Base-by-base conservation (phyloP, 2,329 filamentous ascomycete species). In the Phyllachora maydis region DNA sequence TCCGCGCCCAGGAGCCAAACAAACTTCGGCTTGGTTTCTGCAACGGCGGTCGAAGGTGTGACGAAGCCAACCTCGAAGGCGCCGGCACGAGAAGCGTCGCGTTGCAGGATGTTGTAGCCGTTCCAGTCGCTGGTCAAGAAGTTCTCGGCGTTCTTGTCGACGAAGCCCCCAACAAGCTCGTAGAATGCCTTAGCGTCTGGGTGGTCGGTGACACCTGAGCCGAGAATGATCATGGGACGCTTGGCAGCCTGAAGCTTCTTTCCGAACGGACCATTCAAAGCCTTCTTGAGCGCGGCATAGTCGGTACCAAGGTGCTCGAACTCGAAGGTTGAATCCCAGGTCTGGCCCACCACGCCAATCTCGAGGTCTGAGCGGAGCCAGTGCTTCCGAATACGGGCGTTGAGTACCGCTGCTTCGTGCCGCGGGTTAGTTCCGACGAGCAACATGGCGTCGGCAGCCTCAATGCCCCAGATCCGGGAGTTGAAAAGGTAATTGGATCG, bases 401-500 rank as follows among this genome's bases (percentile, higher is more conserved):
- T 98, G 21, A 98, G 65, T 22, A 88, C 81, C 27, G 88, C 81
- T 30, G 88, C 88, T 54, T 98, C 88, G 43, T 91, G 81, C 36
- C 88, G 71, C 19, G 88, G 77, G 58, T 98, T 98, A 46, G 79
- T 93, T 35, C 85, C 88, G 32, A 98, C 67, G 28, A 98, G 70
- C 25, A 98, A 71, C 29, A 98, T 79, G 37, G 65, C 69, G 51
- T 95, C 88, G 11, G 85, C 81, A 42, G 92, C 78, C 52, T 98
- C 88, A 18, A 95, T 77, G 41, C 82, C 88, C 47, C 68, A 75
- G 42, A 98, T 91, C 47, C 65, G 79, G 18, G 83, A 92, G 65
- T 98, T 98, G 64, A 98, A 93, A 21, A 81, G 61, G 52, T 90
- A 98, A 57, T 88, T 98, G 28, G 82, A 78, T 34, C 85, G 78